Base-by-base conservation (phyloP, 1,284 basidiomycete species). In the Ustilago cynodontis region DNA sequence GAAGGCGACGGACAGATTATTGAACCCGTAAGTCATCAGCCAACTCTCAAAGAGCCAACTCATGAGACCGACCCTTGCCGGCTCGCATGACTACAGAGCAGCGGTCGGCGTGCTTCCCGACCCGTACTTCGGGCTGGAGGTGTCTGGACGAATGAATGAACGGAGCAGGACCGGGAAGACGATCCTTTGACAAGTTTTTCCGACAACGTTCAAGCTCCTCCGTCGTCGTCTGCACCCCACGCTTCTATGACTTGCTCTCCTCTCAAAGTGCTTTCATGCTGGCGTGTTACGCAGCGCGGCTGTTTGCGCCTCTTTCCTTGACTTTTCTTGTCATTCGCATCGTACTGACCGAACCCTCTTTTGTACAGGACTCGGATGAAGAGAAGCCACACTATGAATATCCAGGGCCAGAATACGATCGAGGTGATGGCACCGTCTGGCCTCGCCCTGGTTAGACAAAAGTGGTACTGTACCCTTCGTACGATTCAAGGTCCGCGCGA, bases 1-100 rank as follows among this genome's bases (percentile, higher is more conserved):
- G 81, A 84, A 41, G 84, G 83, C n/a, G 84, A 85, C 51, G 84
- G 84, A 9, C 80, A 82, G 57, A 83, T 85, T 51, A 70, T 85
- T 26, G 84, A 85, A 60, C 84, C 84, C 22, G 80, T 80, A 65
- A 65, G 76, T 77, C 4, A 1, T 26, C 51, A 29, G 20, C 22
- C 22, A 31, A 14, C 33, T 35, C 14, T 9, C 10, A 14, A 14
- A 0, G 33, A 35, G 33, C 10, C 33, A 35, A 35, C 10, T 35
- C 33, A 35, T 35, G 33, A 11, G 33, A 35, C n/a, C n/a, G n/a
- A n/a, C n/a, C n/a, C n/a, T n/a, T n/a, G n/a, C n/a, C n/a, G n/a
- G n/a, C n/a, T n/a, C n/a, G 41, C n/a, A 43, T 7, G 11, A 16
- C 41, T 20, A 20, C 20, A 43, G 7, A 11, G n/a, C 20, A 6